These are phyloP conservation scores for Puccinia triticina DNA, from an alignment of 1,284 basidiomycete species.

Conservation along the genomic window DNA sequence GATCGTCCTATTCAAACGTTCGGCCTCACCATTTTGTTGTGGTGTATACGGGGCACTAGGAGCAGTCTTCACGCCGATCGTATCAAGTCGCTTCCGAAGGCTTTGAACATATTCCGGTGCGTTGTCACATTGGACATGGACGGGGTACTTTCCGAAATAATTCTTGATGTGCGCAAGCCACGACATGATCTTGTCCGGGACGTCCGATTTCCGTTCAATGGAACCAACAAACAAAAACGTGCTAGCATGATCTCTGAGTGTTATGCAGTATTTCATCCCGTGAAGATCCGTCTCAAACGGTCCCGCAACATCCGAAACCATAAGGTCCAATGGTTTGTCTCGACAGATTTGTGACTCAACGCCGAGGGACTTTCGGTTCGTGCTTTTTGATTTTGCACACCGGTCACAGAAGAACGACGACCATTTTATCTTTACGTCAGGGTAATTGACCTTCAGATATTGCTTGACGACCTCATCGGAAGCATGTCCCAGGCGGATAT, in stretches of 20 bases:
- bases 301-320: too few relatives aligned
- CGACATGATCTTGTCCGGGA: too few relatives aligned
- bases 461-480: not conserved
- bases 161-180: too few relatives aligned
- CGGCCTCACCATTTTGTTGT: conserved; percentile 24
- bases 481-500: not conserved
- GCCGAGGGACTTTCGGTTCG: not conserved
- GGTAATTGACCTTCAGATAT: too few relatives aligned
- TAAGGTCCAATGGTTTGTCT: not conserved
- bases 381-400: not conserved
- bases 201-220: not conserved
- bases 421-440: not conserved
- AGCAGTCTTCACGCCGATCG: too few relatives aligned
- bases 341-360: not conserved
- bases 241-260: not conserved
- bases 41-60: too few relatives aligned
- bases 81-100: too few relatives aligned
- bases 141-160: too few relatives aligned
- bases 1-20: conserved; percentile 14
- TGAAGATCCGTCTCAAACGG: conserved; percentile 12
- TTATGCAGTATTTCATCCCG: not conserved
- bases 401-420: not conserved
- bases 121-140: too few relatives aligned
- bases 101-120: too few relatives aligned
- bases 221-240: not conserved